Percentiles rank a stretch among this genome's conserved stretches.
Evolutionary conservation across 2,329 filamentous ascomycete species (phyloP).

Genomic region (Aspergillus fructus): DNA sequence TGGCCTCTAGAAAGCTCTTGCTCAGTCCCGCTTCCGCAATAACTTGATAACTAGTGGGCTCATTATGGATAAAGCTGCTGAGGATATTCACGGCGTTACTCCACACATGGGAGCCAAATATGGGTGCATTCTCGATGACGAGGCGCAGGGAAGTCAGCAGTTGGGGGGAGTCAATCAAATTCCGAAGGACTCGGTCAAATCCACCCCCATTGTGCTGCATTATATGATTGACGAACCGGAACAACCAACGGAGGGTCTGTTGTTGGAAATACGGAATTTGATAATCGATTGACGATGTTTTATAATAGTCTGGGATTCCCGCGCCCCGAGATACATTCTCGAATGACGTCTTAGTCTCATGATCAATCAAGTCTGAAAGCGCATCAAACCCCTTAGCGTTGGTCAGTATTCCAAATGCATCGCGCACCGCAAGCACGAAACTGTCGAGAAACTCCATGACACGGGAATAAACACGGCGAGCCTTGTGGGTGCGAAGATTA

Average conservation of each 20-base stretch:
- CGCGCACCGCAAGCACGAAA: constrained; percentile 79
- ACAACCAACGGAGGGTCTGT: constrained; percentile 86
- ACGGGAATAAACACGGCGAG: constrained; percentile 78
- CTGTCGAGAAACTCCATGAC: constrained; percentile 85
- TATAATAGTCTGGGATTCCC: constrained; percentile 70
- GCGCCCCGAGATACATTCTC: constrained; percentile 65
- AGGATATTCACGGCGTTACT: constrained; percentile 89
- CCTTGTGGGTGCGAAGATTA: constrained; percentile 75
- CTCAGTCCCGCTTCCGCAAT: constrained; percentile 93
- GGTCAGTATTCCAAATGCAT: constrained; percentile 80
- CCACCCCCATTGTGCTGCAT: constrained; percentile 81
- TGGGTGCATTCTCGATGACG: constrained; percentile 74
- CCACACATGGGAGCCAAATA: constrained; percentile 93
- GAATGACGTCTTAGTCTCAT: constrained; percentile 71
- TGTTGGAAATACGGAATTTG: constrained; percentile 90
- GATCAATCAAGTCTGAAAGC: constrained; percentile 82
- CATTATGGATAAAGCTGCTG: constrained; percentile 96
- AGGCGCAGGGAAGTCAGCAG: constrained; percentile 75
- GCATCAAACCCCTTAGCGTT: constrained; percentile 80
- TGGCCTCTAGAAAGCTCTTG: constrained; percentile 77
- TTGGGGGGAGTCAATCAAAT: constrained; percentile 88
- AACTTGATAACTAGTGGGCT: constrained; percentile 94
- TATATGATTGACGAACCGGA: constrained; percentile 95
- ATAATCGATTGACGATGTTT: constrained; percentile 85
- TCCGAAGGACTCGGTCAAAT: constrained; percentile 85